Evolutionary conservation across 176 grass and related monocot genomes (phyloP).

Genomic region (Saccharum spontaneum): DNA sequence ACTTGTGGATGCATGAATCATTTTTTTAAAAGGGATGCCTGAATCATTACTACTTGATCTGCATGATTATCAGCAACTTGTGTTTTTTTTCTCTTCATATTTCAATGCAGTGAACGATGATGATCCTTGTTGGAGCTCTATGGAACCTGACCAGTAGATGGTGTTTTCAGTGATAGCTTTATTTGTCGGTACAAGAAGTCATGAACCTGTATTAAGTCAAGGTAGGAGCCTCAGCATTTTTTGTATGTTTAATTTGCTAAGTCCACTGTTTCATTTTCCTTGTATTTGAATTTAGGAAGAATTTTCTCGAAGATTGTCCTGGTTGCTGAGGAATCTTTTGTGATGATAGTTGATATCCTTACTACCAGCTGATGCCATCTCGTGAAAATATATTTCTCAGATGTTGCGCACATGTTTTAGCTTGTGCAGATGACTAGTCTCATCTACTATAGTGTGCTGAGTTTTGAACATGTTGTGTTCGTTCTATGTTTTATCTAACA

Average conservation of each 20-base stretch:
- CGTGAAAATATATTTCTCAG: neutral
- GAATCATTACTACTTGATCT: neutral
- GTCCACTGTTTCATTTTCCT: slow-evolving; percentile 6
- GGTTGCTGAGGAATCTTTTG: neutral
- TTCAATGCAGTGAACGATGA: neutral
- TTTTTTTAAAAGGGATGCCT: neutral
- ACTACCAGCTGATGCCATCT: slow-evolving; percentile 1
- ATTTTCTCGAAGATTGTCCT: neutral
- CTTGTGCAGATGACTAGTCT: neutral
- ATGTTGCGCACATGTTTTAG: neutral
- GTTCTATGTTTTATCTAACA: neutral
- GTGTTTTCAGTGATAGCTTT: neutral
- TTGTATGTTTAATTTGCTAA: neutral
- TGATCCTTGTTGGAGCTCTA: neutral
- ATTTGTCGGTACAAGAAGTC: neutral
- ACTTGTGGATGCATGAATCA: neutral
- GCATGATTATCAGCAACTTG: neutral
- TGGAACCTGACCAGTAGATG: neutral
- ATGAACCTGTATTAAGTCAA: slow-evolving; percentile 3
- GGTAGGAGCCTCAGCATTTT: neutral
- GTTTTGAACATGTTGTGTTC: neutral
- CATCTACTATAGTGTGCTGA: neutral
- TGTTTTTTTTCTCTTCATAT: neutral
- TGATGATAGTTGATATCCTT: neutral
- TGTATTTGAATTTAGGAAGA: slow-evolving; percentile 17